These are phyloP conservation scores for Podaxis pistillaris DNA, from an alignment of 768 basidiomycete species.

Conservation along the genomic window DNA sequence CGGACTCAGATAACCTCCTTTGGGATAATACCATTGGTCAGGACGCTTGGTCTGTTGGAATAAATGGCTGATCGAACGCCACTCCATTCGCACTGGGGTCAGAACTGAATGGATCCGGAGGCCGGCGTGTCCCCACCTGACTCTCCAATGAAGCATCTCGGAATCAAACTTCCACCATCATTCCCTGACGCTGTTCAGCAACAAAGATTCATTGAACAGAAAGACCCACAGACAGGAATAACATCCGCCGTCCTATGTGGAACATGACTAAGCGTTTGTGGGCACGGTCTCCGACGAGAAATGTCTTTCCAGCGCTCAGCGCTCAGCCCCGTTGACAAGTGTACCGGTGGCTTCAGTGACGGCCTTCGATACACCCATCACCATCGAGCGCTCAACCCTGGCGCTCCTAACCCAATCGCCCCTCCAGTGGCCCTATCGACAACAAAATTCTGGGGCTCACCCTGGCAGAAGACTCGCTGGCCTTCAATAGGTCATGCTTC, in stretches of 20 bases:
- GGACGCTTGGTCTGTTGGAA: neutral
- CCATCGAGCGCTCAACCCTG: neutral
- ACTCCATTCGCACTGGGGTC: slow-evolving; percentile 1
- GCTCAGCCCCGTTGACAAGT: neutral
- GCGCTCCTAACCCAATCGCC: neutral
- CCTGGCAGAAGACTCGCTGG: neutral
- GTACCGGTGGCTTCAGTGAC: neutral
- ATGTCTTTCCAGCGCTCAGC: neutral
- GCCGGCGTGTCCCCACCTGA: slow-evolving; percentile 8
- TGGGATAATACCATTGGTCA: neutral
- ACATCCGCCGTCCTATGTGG: neutral
- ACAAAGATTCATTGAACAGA: neutral
- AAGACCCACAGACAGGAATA: slow-evolving; percentile 1
- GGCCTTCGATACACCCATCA: neutral
- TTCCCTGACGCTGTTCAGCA: neutral
- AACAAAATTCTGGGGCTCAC: neutral
- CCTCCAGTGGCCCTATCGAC: neutral
- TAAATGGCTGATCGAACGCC: neutral
- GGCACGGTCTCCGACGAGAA: neutral
- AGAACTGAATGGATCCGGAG: neutral
- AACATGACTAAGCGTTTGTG: slow-evolving; percentile 7
- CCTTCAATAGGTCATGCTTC: neutral
- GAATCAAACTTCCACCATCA: neutral
- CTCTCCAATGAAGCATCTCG: neutral
- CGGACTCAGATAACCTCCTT: neutral